Percentiles rank a stretch among this genome's conserved stretches.
Conservation (phyloP, 495 filamentous ascomycete species). For the Penicillium arizonense region DNA sequence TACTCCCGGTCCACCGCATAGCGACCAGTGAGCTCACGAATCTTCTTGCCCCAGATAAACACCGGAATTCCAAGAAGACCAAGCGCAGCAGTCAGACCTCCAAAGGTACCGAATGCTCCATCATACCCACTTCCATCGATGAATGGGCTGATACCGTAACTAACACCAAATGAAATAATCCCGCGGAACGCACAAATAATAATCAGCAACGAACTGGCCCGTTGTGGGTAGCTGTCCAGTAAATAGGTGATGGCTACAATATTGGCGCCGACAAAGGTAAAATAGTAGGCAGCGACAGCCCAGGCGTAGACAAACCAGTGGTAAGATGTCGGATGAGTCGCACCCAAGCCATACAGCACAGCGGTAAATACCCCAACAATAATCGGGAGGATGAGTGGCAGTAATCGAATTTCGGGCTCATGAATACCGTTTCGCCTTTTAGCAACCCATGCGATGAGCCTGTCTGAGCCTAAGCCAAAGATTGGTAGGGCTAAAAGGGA, state of each 20-base stretch:
- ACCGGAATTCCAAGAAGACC: constrained; percentile 22
- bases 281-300: constrained; percentile 32
- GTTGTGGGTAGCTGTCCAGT: constrained; percentile 35
- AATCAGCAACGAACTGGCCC: constrained; percentile 34
- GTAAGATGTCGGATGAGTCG: constrained; percentile 25
- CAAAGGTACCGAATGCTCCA: constrained; percentile 28
- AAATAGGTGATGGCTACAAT: constrained; percentile 39
- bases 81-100: constrained; percentile 21
- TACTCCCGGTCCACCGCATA: no score
- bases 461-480: constrained; percentile 30
- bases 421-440: constrained; percentile 22
- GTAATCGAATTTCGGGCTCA: constrained; percentile 31
- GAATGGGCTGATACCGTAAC: constrained; percentile 26
- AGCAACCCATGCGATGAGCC: constrained; percentile 24
- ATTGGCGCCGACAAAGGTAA: constrained; percentile 38
- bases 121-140: constrained; percentile 26
- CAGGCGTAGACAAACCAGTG: constrained; percentile 37
- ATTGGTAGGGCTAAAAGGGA: constrained; percentile 33
- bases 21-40: constrained; percentile 23
- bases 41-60: constrained; percentile 31
- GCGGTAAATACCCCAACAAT: constrained; percentile 28
- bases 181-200: constrained; percentile 41
- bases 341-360: constrained; percentile 33
- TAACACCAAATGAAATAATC: constrained; percentile 35
- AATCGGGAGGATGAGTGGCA: constrained; percentile 31